Base-by-base conservation (phyloP, 768 basidiomycete species). In the Boletus insuetus region DNA sequence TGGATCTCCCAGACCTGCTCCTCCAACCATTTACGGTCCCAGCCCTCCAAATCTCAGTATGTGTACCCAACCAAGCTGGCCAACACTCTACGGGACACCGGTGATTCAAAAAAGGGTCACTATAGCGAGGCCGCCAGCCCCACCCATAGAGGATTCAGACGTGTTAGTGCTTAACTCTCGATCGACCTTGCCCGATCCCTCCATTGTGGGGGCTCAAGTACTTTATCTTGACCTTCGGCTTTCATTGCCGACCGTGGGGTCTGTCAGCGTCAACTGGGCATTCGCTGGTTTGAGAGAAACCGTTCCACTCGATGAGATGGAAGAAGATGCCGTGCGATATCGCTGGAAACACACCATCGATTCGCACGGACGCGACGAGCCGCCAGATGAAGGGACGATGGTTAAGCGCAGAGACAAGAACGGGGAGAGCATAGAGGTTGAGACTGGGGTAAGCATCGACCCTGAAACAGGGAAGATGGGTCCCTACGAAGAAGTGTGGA, bases 201-300 rank as follows among this genome's bases (percentile, higher is more conserved):
- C 50, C 1, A 7, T 8, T 2, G 42, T 44, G 3, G 49, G 52
- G 40, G 49, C 46, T 19, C 8, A 48, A 5, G 54, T 55, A 29
- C 54, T 66, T 12, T 64, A 41, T 24, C 58, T 66, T n/a, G 54
- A 69, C 37, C 55, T 68, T 41, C 54, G 63, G 17, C 37, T 62
- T 3, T 49, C 53, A 10, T 41, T 62, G 40, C 46, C 61, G 3
- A 19, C 42, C 13, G 14, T 38, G 7, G 12, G 41, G 5, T 26
- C 47, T 17, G 58, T 6, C 24, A 6, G 24, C 24, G 24, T 24
- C 24, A 24, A 24, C 24, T 24, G 24, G 24, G 24, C 24, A 24
- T 24, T 24, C 24, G 24, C 24, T 4, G 24, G 66, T 1, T 13
- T 56, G 19, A 56, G 58, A 22, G 40, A 54, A 24, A 63, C 55